phyloP scores from a whole-genome alignment of 345 rosid species.

The Syzygium aromaticum region DNA sequence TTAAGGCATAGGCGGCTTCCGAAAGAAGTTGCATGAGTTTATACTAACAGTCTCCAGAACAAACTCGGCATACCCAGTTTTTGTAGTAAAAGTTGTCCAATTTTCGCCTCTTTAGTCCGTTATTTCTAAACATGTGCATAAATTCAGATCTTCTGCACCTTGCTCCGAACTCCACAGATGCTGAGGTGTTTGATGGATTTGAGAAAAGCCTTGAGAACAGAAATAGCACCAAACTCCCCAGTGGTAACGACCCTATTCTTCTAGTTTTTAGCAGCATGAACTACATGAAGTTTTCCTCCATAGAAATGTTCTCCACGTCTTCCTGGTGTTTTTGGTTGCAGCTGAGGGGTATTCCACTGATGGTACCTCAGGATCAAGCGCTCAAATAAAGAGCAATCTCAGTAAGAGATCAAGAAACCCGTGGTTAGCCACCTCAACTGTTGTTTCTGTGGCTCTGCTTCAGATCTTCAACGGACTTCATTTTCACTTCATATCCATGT shows the following conservation, averaged over 20 bases:
- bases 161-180: constrained; percentile 52
- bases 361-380: background rate
- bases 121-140: background rate
- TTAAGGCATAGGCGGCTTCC: background rate
- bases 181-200: constrained; percentile 50
- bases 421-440: background rate
- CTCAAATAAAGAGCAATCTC: background rate
- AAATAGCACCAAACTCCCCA: background rate
- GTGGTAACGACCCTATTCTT: background rate
- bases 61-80: background rate
- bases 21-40: background rate
- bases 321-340: background rate
- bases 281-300: background rate
- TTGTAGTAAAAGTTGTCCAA: background rate
- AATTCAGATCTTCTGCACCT: constrained; percentile 52
- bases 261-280: background rate
- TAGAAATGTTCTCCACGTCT: background rate
- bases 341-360: background rate
- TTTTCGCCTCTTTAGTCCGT: background rate
- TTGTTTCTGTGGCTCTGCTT: background rate
- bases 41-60: background rate
- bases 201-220: constrained; percentile 27
- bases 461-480: background rate
- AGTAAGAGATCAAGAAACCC: background rate
- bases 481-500: background rate